phyloP scores from a whole-genome alignment of 1,139 yeast species.

The Pichia sp. region DNA sequence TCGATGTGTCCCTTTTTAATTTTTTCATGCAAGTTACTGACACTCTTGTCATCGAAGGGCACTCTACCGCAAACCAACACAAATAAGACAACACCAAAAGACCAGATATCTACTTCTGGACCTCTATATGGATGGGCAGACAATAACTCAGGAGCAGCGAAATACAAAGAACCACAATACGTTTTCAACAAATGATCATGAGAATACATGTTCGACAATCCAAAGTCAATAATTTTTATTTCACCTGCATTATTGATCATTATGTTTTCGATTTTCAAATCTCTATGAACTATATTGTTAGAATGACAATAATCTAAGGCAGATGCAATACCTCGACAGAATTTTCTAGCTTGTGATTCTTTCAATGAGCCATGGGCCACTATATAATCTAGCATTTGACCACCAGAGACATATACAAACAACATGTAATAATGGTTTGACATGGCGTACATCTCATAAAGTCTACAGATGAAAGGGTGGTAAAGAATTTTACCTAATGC shows the following conservation, averaged over 20 bases:
- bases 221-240: constrained; percentile 93
- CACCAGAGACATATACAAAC: constrained; percentile 95
- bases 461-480: constrained; percentile 89
- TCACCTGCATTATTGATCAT: constrained; percentile 93
- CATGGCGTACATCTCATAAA: constrained; percentile 94
- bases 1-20: constrained; percentile 91
- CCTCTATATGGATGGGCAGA: constrained; percentile 92
- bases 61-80: constrained; percentile 96
- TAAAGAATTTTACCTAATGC: constrained; percentile 84
- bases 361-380: constrained; percentile 94
- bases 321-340: constrained; percentile 93
- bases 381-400: constrained; percentile 95
- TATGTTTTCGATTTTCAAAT: constrained; percentile 91
- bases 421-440: constrained; percentile 95
- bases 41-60: constrained; percentile 95
- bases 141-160: constrained; percentile 96
- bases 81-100: constrained; percentile 92
- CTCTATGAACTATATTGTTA: constrained; percentile 94
- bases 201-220: constrained; percentile 82
- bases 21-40: constrained; percentile 88
- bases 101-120: constrained; percentile 98
- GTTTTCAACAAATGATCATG: constrained; percentile 74
- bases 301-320: constrained; percentile 92
- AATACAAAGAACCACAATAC: constrained; percentile 94
- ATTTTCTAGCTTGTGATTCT: constrained; percentile 90